Evolutionary conservation across 2,329 filamentous ascomycete species (phyloP), one percentile per base, ranked within the genome.

Genomic region (Dactylellina cionopaga): DNA sequence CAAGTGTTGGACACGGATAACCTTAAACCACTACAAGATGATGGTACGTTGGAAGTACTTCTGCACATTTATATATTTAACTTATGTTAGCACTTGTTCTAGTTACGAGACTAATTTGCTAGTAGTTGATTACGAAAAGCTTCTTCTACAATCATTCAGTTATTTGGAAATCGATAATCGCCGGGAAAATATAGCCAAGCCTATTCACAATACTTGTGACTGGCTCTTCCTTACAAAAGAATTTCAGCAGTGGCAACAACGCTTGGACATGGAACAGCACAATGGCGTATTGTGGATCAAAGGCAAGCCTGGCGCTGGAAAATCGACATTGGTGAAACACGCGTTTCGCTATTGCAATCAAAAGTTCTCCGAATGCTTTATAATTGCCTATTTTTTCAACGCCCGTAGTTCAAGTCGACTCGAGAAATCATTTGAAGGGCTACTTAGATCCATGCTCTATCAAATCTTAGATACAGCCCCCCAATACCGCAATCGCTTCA

Each of bases 301-400:
- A 43, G 78, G 77, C 6, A 78, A 78, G 41, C 76, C 77, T 3
- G 78, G 78, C 5, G 55, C 60, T 13, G 76, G 76, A n/a, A 77
- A 77, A 41, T 77, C 76, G 47, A 77, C 76, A 33, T 43, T 77
- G 15, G 76, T 77, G 72, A 76, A 75, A n/a, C 65, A 74, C 31
- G 58, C 56, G 9, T 52, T 75, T 11, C 31, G 15, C 1, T 22
- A 58, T 24, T 65, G 24, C 27, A 46, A 74, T n/a, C 5, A 54
- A 3, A 2, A 1, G 3, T 71, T 75, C 19, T 7, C 9, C 2
- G 33, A 74, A 19, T 5, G 15, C 17, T 15, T 35, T 6, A 52
- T 33, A 3, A 66, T 76, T 19, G 19, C 69, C 0, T 76, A 63
- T 49, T 78, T 76, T 54, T 77, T 78, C 43, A 77, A 78, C 43